Evolutionary conservation across 2,329 filamentous ascomycete genomes (phyloP), one percentile per base, ranked within the genome.

Genomic region (Botrytis deweyae): DNA sequence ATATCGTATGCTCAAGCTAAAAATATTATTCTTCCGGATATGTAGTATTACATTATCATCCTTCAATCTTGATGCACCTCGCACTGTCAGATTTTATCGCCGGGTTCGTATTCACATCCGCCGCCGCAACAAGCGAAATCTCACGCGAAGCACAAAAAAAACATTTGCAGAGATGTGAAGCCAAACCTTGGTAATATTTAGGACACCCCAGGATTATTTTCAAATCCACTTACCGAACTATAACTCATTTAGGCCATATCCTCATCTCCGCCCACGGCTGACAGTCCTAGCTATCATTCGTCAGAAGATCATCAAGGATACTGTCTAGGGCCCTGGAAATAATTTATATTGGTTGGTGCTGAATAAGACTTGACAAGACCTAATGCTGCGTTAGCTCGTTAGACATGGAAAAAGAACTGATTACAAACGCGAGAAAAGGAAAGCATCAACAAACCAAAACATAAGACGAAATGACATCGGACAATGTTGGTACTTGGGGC

Each of bases 301-400:
- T 59, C 59, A 38, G 52, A 70, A 73, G 63, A 63, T 69, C 49
- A 65, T 36, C 71, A 65, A 52, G 71, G 71, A 55, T 72, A 18
- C 33, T 44, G 42, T 44, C 49, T 42, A 52, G 44, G 33, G 52
- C 49, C 66, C 52, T 71, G 40, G 25, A 40, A 38, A 40, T 4
- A 65, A 64, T 12, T 59, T 49, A 38, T 46, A 66, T 74, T 74
- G 58, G 63, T 74, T 74, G 58, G 63, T 74, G 76, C 75, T 78
- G 76, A 78, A 76, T 79, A 77, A 79, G 73, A 64, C 64, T 66
- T 78, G 72, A 78, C 75, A 77, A 74, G 74, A 38, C 62, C n/a
- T 55, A n/a, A 40, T 67, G 33, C 44, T 29, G 65, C 75, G 73
- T 72, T 69, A 74, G 70, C 70, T 65, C 71, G 44, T 67, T 71